Evolutionary conservation across 2,329 filamentous ascomycete species (phyloP).

Genomic region (Diplodia mutila): DNA sequence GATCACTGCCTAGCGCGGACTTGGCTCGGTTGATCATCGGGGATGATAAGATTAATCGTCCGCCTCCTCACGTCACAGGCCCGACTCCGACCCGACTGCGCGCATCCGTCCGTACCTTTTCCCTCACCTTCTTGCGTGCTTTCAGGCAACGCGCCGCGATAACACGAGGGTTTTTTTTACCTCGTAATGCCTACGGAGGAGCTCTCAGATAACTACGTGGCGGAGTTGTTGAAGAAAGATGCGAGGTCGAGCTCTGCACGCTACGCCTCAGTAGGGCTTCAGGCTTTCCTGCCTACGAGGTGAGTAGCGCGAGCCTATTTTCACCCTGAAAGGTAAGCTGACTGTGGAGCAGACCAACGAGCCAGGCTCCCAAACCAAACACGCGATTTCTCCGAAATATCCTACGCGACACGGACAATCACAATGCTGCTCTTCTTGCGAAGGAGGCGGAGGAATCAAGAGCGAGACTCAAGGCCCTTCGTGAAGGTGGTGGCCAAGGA

Average conservation of each 20-base stretch:
- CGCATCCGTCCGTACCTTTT: neutral
- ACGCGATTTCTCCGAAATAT: slow-evolving; percentile 87
- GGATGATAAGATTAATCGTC: slow-evolving; percentile 5
- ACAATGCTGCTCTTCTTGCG: slow-evolving; percentile 84
- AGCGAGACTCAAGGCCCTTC: slow-evolving; percentile 63
- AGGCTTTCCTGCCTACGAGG: slow-evolving; percentile 65
- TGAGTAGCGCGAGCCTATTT: slow-evolving; percentile 36
- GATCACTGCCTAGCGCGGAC: neutral
- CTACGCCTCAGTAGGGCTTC: slow-evolving; percentile 74
- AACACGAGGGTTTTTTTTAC: neutral
- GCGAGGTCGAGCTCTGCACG: slow-evolving; percentile 73
- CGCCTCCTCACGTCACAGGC: slow-evolving; percentile 16
- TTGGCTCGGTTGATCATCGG: neutral
- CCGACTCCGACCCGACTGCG: neutral
- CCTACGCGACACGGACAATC: slow-evolving; percentile 82
- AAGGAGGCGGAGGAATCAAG: slow-evolving; percentile 81
- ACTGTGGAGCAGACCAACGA: slow-evolving; percentile 57
- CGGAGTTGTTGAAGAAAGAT: slow-evolving; percentile 77
- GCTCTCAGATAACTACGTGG: slow-evolving; percentile 77
- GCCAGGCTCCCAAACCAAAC: slow-evolving; percentile 81
- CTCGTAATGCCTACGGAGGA: slow-evolving; percentile 37
- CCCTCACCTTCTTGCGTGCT: neutral
- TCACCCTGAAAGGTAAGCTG: neutral
- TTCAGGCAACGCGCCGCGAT: neutral
- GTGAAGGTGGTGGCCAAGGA: slow-evolving; percentile 40